A percentile compares a stretch with the other conserved stretches of the same genome.
These are phyloP conservation scores for Ascoidea rubescens DNA, from an alignment of 805 yeast genomes.

Conservation along the genomic window DNA sequence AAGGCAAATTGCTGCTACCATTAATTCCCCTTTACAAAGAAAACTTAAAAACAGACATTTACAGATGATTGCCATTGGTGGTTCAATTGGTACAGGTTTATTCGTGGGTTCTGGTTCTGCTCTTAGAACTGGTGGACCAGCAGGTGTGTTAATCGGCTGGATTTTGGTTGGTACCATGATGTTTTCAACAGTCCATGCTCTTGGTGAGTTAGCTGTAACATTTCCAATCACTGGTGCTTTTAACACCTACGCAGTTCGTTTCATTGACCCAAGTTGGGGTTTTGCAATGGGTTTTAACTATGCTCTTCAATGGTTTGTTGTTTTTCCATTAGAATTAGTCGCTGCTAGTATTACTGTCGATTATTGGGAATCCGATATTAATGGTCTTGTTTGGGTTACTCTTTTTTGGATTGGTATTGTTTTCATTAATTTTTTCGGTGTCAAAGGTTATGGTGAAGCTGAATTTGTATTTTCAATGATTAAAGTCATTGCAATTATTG, in stretches of 20 bases:
- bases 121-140: constrained; percentile 51
- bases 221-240: constrained; percentile 51
- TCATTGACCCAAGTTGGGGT: constrained; percentile 42
- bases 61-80: constrained; percentile 63
- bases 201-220: constrained; percentile 54
- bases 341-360: constrained; percentile 49
- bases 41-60: constrained; percentile 30
- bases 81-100: constrained; percentile 65
- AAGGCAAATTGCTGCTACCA: constrained; percentile 3
- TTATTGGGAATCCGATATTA: constrained; percentile 40
- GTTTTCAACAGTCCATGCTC: constrained; percentile 44
- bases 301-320: constrained; percentile 49
- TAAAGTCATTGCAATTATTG: constrained; percentile 49
- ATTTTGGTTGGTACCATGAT: constrained; percentile 43
- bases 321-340: constrained; percentile 49
- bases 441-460: constrained; percentile 47
- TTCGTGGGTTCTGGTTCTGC: constrained; percentile 57
- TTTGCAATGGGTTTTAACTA: constrained; percentile 53
- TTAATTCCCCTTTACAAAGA: constrained; percentile 3
- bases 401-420: constrained; percentile 34
- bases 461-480: constrained; percentile 52
- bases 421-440: constrained; percentile 35
- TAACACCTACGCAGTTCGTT: constrained; percentile 39
- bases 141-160: constrained; percentile 41
- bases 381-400: constrained; percentile 43